Base-by-base conservation (phyloP, 2,329 filamentous ascomycete genomes). In the Trichoderma sp. region DNA sequence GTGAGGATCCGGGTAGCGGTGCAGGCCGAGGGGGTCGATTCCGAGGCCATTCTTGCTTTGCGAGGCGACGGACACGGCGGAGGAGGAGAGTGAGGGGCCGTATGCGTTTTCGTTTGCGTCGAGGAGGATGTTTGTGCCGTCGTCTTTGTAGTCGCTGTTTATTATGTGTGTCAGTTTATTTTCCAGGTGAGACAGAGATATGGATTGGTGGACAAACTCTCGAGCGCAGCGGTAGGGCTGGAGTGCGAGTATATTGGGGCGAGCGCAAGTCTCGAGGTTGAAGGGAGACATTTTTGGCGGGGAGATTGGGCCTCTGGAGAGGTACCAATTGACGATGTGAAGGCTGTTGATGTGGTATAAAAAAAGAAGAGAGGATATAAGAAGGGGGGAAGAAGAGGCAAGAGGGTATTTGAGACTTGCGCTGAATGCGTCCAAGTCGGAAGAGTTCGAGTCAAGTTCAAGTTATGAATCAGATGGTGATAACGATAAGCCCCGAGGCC, bases 61-160 rank as follows among this genome's bases (percentile, higher is more conserved):
- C 39, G 80, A 76, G 72, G 82, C 82, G 74, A 83, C 83, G 56
- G 76, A 71, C 75, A 75, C 30, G 76, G 83, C 80, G 62, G 88
- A 82, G 64, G 85, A 84, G 53, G 86, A 79, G 63, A 98, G 84
- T 2, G 93, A 92, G 0, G 96, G 95, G 0, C 96, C 96, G 78
- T 92, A 98, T 73, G 96, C 94, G 79, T 99, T 99, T 84, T 99
- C 96, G 79, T 99, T 99, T 77, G 96, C 96, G 81, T 99, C 96
- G 75, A 99, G 92, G 67, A 99, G 91, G 78, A 98, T 90, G 79
- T 98, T 98, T 72, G 91, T 95, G 76, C 96, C 96, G 80, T 99
- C 93, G 81, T 99, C 95, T 85, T 99, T 98, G 88, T 99, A 98
- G 88, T 99, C 96, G 84, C 94, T 97, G 79, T 62, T 61, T 30